Conservation (phyloP, 2,329 filamentous ascomycete species). For the Didymella keratinophila region DNA sequence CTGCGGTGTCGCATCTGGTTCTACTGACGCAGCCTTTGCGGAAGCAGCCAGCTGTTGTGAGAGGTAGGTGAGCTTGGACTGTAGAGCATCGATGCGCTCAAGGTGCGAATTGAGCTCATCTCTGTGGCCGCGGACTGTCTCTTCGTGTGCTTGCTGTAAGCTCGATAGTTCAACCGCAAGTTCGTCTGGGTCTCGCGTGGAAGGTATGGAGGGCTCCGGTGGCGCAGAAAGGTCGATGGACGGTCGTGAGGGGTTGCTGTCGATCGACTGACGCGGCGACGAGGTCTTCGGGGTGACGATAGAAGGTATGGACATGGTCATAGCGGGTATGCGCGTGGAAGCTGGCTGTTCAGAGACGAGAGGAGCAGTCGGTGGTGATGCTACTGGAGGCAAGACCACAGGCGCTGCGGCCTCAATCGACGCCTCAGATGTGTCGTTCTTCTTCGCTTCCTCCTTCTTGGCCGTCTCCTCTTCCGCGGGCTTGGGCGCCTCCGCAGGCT, state of each 20-base stretch:
- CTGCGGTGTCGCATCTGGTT: slow-evolving; percentile 39
- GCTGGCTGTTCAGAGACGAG: slow-evolving; percentile 50
- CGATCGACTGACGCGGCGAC: slow-evolving; percentile 46
- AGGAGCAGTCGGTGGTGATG: slow-evolving; percentile 26
- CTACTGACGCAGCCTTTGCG: slow-evolving; percentile 70
- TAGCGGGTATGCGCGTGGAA: slow-evolving; percentile 36
- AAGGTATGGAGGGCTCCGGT: slow-evolving; percentile 46
- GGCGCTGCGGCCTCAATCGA: slow-evolving; percentile 38
- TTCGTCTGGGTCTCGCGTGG: slow-evolving; percentile 34
- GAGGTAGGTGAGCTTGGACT: slow-evolving; percentile 89
- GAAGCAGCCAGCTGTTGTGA: slow-evolving; percentile 79
- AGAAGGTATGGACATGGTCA: slow-evolving; percentile 45
- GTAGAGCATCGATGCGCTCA: slow-evolving; percentile 89
- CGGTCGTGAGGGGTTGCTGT: slow-evolving; percentile 43
- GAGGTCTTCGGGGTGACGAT: slow-evolving; percentile 38
- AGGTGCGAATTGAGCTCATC: slow-evolving; percentile 85
- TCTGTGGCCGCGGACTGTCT: slow-evolving; percentile 68
- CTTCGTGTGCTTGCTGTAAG: slow-evolving; percentile 60
- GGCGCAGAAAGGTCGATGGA: slow-evolving; percentile 38
- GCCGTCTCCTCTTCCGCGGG: slow-evolving; percentile 25
- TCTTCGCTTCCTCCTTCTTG: slow-evolving; percentile 24
- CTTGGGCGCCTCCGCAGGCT: slow-evolving; percentile 31
- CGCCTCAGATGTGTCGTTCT: slow-evolving; percentile 29
- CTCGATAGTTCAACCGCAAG: slow-evolving; percentile 57
- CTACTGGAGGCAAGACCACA: slow-evolving; percentile 12